phyloP scores from a whole-genome alignment of 2,329 filamentous ascomycete genomes.

The Ophiocordyceps camponoti-rufipedis region DNA sequence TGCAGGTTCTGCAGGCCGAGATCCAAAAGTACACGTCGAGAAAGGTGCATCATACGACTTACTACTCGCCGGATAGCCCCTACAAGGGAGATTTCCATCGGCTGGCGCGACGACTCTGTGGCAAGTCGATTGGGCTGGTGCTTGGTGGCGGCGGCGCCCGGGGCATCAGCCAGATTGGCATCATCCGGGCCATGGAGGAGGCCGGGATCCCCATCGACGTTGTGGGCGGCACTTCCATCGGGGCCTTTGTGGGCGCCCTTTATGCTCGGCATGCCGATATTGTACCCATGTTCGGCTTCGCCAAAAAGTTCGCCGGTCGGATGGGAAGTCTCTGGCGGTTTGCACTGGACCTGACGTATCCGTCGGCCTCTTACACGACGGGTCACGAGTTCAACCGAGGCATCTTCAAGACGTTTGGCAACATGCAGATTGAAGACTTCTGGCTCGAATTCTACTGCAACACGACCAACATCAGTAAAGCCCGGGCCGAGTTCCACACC shows the following conservation, averaged over 20 bases:
- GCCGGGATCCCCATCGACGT: constrained; percentile 92
- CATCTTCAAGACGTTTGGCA: constrained; percentile 96
- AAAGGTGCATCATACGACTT: constrained; percentile 70
- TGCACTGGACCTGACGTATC: constrained; percentile 86
- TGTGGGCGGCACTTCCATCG: constrained; percentile 89
- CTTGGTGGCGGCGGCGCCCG: constrained; percentile 85
- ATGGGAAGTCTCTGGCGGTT: constrained; percentile 99
- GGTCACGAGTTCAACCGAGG: constrained; percentile 98
- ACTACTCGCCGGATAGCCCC: constrained; percentile 80
- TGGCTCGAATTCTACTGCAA: constrained; percentile 99
- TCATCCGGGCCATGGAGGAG: constrained; percentile 90
- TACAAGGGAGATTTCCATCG: constrained; percentile 97
- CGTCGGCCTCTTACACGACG: constrained; percentile 90
- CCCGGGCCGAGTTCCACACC: constrained; percentile 78
- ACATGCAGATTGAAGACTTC: constrained; percentile 95
- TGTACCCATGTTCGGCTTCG: constrained; percentile 88
- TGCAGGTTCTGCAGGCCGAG: constrained; percentile 88
- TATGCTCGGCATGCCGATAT: constrained; percentile 95
- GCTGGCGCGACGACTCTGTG: constrained; percentile 73
- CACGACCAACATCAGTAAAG: constrained; percentile 96
- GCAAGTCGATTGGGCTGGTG: constrained; percentile 86
- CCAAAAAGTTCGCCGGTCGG: constrained; percentile 94
- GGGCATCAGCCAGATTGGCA: constrained; percentile 81
- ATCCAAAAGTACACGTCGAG: constrained; percentile 96
- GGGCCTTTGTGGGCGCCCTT: constrained; percentile 82